Evolutionary conservation across 495 filamentous ascomycete genomes (phyloP).

Genomic region (Lasiosphaeria ovina): DNA sequence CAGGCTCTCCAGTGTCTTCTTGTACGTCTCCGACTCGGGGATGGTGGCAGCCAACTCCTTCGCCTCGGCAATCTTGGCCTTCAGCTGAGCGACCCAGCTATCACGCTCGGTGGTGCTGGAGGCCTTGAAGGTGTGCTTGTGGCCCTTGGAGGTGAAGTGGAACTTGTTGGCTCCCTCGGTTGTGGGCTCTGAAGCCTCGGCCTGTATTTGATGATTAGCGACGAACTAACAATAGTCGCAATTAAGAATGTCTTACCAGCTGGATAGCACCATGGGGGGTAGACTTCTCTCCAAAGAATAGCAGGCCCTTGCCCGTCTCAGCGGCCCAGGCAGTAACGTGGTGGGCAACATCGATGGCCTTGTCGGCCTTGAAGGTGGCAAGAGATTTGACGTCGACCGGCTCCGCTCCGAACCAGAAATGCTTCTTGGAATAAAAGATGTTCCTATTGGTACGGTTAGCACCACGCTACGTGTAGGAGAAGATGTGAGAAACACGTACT

Average conservation of each 20-base stretch:
- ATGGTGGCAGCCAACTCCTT: slow-evolving; percentile 69
- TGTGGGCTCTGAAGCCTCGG: slow-evolving; percentile 77
- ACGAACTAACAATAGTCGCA: background rate
- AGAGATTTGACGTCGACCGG: slow-evolving; percentile 74
- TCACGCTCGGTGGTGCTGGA: slow-evolving; percentile 72
- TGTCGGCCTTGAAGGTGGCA: slow-evolving; percentile 75
- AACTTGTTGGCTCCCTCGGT: slow-evolving; percentile 77
- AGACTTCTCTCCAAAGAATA: slow-evolving; percentile 83
- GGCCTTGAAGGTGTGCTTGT: slow-evolving; percentile 90
- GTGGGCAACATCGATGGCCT: slow-evolving; percentile 72
- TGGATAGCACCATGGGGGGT: slow-evolving; percentile 80
- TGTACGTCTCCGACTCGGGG: slow-evolving; percentile 71
- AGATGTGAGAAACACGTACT: slow-evolving; percentile 58
- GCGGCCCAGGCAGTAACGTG: slow-evolving; percentile 81
- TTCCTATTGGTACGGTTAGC: slow-evolving; percentile 38
- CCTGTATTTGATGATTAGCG: slow-evolving; percentile 46
- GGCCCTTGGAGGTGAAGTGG: slow-evolving; percentile 74
- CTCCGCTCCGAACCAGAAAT: slow-evolving; percentile 92
- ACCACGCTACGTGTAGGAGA: background rate
- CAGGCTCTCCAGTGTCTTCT: slow-evolving; percentile 70
- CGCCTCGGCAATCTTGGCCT: slow-evolving; percentile 73
- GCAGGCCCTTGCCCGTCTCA: slow-evolving; percentile 91
- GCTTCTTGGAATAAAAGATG: slow-evolving; percentile 47
- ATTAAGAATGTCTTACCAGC: slow-evolving; percentile 55
- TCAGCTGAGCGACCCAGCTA: slow-evolving; percentile 79